Base-by-base conservation (phyloP, 768 basidiomycete genomes). In the Mrakia gelida region DNA sequence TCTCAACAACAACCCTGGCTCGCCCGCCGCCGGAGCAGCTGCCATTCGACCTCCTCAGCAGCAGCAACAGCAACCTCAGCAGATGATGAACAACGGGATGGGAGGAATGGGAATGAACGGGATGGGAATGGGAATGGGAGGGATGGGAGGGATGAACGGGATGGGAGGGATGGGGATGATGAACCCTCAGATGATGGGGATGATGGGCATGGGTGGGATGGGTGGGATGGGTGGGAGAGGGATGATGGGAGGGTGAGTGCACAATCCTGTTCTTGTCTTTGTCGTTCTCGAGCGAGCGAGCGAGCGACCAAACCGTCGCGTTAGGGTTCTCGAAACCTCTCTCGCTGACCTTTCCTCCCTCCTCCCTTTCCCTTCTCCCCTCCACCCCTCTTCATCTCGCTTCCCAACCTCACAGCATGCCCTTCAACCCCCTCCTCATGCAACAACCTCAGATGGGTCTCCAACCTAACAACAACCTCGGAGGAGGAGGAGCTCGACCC, bases 131-230 rank as follows among this genome's bases (percentile, higher is more conserved):
- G 76, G 78, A 72, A 78, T 80, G 77, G 71, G 62, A 32, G 80
- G 80, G 9, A 82, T 82, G 81, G 80, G 77, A 23, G 80, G 72
- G 80, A 82, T 82, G 83, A 80, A 79, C 28, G 77, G 79, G 30
- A 82, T 83, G 81, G 83, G 82, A 62, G 84, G 84, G 81, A 86
- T 84, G 84, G 84, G 84, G 10, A 80, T 81, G 78, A 72, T 63
- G 52, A 61, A 43, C 34, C 52, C 52, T 43, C n/a, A 28, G 49
- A 71, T 49, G 70, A 49, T 45, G 70, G 70, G 38, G 5, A 43
- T 45, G 34, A 81, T 81, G 81, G 84, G 83, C 71, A 79, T 85
- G 82, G 78, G 79, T n/a, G 79, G 80, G 10, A 82, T 80, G 79
- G 30, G n/a, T 10, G 71, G 45, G n/a, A 26, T 30, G 49, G 71